Evolutionary conservation across 305 asterid genomes (phyloP), one percentile per base, ranked within the genome.

Genomic region (Stenogyne calaminthoides): DNA sequence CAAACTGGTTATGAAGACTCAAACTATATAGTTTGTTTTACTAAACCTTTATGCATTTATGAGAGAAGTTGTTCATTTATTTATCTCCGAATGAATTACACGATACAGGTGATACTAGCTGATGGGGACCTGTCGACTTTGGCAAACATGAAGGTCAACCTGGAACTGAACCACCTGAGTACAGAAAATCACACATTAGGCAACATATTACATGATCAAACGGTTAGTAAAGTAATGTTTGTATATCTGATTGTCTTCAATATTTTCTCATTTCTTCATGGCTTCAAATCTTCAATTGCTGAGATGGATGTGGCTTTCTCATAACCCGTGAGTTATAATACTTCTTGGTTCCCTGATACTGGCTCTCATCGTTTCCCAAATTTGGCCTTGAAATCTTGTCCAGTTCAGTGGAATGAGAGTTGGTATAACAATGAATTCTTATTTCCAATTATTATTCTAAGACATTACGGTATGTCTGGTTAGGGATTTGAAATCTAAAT

Each of bases 41-140:
- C 47, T 9, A 40, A 40, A 40, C 47, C 47, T 40, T 40, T 40
- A 40, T 49, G 22, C 56, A 49, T 15, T 49, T 15, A 7, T 67
- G 52, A 60, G 64, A 66, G 51, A 57, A 49, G 34, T 29, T 37
- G 22, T 56, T 47, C 52, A 36, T 64, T 69, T 69, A 64, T 32
- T 29, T 57, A 32, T 76, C 25, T 64, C 55, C 36, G 55, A 64
- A 44, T 55, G 34, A 56, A 59, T 69, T 62, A 64, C 64, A 59
- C 57, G 80, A 55, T 85, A 82, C 88, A 94, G 99, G 93, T 94
- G 77, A 82, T 84, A 80, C 86, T 94, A 42, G 92, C 87, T 76
- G 98, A 94, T 77, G 99, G 99, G 7, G 91, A 90, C 83, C 72
- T 87, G 20, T 80, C 88, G 18, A 88, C 97, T 72, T 76, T 94